These are phyloP conservation scores for Colletotrichum sp. DNA, from an alignment of 2,329 filamentous ascomycete species.

Conservation along the genomic window DNA sequence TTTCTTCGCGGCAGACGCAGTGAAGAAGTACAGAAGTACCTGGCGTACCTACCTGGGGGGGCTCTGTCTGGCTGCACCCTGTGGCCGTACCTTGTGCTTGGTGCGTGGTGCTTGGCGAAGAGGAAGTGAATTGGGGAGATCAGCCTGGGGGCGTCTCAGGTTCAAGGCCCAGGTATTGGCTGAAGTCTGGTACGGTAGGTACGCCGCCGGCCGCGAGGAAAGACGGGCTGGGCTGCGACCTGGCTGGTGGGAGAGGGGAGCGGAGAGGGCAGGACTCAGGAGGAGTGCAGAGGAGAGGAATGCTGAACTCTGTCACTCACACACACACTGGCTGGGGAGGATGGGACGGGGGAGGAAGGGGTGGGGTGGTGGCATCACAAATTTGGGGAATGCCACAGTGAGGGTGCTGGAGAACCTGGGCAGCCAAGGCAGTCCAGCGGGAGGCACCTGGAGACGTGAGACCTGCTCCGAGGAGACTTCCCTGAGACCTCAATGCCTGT, in stretches of 20 bases:
- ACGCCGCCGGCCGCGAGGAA: not conserved
- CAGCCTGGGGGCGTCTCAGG: constrained; percentile 12
- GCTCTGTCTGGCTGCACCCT: not conserved
- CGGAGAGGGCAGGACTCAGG: not conserved
- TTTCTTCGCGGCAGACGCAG: not conserved
- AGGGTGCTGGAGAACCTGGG: not conserved
- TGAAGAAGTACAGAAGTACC: not conserved
- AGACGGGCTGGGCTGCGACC: not conserved
- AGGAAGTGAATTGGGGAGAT: constrained; percentile 2
- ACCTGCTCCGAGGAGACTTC: not conserved
- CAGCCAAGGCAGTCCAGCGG: not conserved
- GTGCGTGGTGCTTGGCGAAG: not conserved
- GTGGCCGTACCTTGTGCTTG: not conserved
- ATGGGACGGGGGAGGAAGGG: not conserved
- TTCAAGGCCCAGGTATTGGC: constrained; percentile 6
- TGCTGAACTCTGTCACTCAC: not conserved
- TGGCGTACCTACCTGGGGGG: not conserved
- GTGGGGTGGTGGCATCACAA: constrained; percentile 14
- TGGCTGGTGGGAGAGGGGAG: not conserved
- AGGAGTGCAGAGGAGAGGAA: not conserved
- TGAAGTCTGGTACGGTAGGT: not conserved
- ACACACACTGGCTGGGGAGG: not conserved
- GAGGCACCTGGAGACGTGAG: not conserved
- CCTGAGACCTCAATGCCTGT: not conserved
- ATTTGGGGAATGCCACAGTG: not conserved